Evolutionary conservation across 1,284 basidiomycete genomes (phyloP), one percentile per base, ranked within the genome.

Genomic region (Trametes polyzona): DNA sequence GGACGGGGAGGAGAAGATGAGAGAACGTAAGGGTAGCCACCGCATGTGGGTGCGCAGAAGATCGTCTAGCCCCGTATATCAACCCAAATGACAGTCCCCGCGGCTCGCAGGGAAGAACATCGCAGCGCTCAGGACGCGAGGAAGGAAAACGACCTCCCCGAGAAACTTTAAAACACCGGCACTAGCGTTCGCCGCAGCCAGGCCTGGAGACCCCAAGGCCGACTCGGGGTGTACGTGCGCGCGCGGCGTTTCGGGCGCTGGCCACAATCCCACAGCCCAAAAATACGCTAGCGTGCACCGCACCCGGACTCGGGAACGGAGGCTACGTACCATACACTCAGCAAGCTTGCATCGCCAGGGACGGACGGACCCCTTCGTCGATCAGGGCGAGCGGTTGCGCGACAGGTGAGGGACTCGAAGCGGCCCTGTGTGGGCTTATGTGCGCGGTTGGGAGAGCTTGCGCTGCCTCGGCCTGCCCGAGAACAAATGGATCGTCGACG

Each of bases 151-250:
- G 36, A 16, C 24, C n/a, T 11, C 17, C 42, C 27, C 35, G 8
- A 32, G 30, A 29, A 53, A 54, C 30, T 41, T 12, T 40, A 26
- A 41, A n/a, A 37, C 37, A 26, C 44, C 44, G 52, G 52, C 37
- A 11, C 14, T 32, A 14, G n/a, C 33, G 12, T 10, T 37, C n/a
- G 24, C 50, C 50, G 50, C 21, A 17, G n/a, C 16, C 12, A 21
- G 37, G 19, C 19, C 47, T 21, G 26, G 37, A 30, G 36, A 14
- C 37, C 11, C n/a, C n/a, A n/a, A n/a, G n/a, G n/a, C n/a, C n/a
- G n/a, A n/a, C n/a, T n/a, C n/a, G n/a, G n/a, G n/a, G n/a, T n/a
- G n/a, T 23, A 11, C 21, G 39, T 17, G 16, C 21, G 39, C 33
- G 14, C 14, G 30, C 30, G 8, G 30, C 30, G 30, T 21, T 12